phyloP scores from a whole-genome alignment of 768 basidiomycete genomes.

The Botryobasidium botryosum region DNA sequence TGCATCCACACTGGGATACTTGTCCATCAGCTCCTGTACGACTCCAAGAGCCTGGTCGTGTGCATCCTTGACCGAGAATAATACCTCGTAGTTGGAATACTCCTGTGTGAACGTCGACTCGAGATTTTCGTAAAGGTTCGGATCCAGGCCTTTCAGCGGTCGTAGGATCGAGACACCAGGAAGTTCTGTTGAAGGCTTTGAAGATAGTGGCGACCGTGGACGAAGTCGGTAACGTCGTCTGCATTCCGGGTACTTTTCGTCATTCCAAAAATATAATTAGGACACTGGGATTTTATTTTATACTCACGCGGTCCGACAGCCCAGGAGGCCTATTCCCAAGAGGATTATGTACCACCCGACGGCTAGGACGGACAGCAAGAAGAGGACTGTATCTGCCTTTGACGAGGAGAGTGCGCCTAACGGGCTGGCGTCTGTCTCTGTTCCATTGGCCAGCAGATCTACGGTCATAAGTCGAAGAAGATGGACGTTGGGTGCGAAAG shows the following conservation, averaged over 20 bases:
- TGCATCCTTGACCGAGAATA: conserved; percentile 81
- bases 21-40: conserved; percentile 55
- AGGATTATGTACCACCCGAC: conserved; percentile 42
- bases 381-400: background rate
- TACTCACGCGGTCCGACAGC: conserved; percentile 53
- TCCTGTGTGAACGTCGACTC: conserved; percentile 86
- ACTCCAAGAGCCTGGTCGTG: conserved; percentile 77
- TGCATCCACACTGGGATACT: conserved; percentile 61
- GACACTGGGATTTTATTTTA: conserved; percentile 15
- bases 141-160: conserved; percentile 87
- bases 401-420: too few relatives aligned
- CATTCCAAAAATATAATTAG: background rate
- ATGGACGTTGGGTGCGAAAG: too few relatives aligned
- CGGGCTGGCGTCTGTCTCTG: too few relatives aligned
- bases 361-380: conserved; percentile 18
- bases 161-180: conserved; percentile 91
- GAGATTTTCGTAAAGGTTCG: conserved; percentile 90
- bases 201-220: conserved; percentile 41
- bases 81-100: conserved; percentile 80
- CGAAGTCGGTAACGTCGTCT: conserved; percentile 57
- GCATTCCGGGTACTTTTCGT: conserved; percentile 25
- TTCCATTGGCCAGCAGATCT: too few relatives aligned
- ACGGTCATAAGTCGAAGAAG: too few relatives aligned
- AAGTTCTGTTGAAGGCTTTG: conserved; percentile 28
- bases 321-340: conserved; percentile 51